Conservation (phyloP, 148 eudicot species). For the Pharnaceum exiguum region DNA sequence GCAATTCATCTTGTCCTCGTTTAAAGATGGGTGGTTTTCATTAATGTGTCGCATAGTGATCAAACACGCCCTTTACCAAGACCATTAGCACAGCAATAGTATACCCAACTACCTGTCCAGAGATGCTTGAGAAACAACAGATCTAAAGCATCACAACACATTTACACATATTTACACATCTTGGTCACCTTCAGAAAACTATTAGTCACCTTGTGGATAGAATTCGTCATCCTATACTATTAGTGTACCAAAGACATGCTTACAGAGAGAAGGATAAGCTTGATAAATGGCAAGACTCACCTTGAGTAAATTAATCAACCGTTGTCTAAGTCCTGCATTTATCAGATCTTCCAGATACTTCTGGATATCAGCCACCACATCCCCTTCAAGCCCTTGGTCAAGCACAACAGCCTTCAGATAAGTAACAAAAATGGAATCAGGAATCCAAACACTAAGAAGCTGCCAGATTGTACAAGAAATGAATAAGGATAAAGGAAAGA, state of each 20-base stretch:
- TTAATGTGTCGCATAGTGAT: too few species aligned
- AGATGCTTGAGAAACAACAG: too few species aligned
- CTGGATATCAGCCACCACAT: slow-evolving; percentile 74
- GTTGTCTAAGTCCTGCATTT: slow-evolving; percentile 66
- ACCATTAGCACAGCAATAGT: too few species aligned
- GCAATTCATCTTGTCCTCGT: too few species aligned
- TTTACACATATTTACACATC: too few species aligned
- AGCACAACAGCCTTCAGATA: slow-evolving; percentile 85
- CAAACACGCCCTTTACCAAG: too few species aligned
- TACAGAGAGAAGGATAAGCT: neutral
- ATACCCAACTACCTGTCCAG: too few species aligned
- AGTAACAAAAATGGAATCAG: neutral
- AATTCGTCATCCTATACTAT: too few species aligned
- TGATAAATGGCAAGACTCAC: slow-evolving; percentile 24
- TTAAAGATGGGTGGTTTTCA: too few species aligned
- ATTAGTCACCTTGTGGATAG: too few species aligned
- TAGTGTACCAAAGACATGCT: neutral
- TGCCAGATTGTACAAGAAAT: neutral
- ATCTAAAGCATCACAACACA: too few species aligned
- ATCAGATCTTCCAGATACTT: slow-evolving; percentile 78
- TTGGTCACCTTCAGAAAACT: too few species aligned
- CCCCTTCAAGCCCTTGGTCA: slow-evolving; percentile 86
- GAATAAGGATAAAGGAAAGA: neutral
- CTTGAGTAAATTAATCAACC: slow-evolving; percentile 74
- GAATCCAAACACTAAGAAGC: neutral